Conservation (phyloP, 768 basidiomycete species). For the Amanita subjunquillea region DNA sequence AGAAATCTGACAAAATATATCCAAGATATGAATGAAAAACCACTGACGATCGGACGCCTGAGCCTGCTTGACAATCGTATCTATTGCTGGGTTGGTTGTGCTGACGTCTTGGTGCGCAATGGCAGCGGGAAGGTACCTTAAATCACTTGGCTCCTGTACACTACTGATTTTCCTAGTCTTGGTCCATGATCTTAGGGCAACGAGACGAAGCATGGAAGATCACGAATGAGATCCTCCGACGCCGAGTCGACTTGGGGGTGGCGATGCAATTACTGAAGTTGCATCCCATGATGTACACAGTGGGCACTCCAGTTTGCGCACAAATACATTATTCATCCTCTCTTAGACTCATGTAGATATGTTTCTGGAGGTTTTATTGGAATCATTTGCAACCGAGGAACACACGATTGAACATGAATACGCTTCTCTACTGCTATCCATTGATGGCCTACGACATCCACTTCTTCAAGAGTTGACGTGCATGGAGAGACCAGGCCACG, state of each 20-base stretch:
- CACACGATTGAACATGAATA: slow-evolving; percentile 51
- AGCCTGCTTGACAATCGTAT: slow-evolving; percentile 43
- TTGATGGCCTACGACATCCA: slow-evolving; percentile 47
- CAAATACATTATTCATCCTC: slow-evolving; percentile 19
- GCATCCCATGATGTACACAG: slow-evolving; percentile 52
- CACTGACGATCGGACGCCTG: background rate
- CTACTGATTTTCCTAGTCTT: slow-evolving; percentile 30
- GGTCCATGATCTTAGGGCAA: slow-evolving; percentile 46
- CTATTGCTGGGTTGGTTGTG: slow-evolving; percentile 68
- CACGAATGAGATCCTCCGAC: slow-evolving; percentile 36
- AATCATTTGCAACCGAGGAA: slow-evolving; percentile 35
- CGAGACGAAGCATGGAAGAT: slow-evolving; percentile 49
- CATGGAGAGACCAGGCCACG: slow-evolving; percentile 11
- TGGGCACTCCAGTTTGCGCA: slow-evolving; percentile 18
- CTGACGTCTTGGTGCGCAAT: slow-evolving; percentile 40
- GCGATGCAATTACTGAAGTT: slow-evolving; percentile 44
- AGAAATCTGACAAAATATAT: slow-evolving; percentile 12
- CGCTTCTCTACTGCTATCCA: slow-evolving; percentile 40
- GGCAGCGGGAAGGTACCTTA: slow-evolving; percentile 14
- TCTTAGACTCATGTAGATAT: slow-evolving; percentile 22
- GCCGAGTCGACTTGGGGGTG: slow-evolving; percentile 54
- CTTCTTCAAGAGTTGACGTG: slow-evolving; percentile 26
- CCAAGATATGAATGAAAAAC: background rate
- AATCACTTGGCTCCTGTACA: background rate
- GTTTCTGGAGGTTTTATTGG: slow-evolving; percentile 42